These are phyloP conservation scores for Allantophomopsis cytisporea DNA, from an alignment of 2,329 filamentous ascomycete genomes.

Conservation along the genomic window DNA sequence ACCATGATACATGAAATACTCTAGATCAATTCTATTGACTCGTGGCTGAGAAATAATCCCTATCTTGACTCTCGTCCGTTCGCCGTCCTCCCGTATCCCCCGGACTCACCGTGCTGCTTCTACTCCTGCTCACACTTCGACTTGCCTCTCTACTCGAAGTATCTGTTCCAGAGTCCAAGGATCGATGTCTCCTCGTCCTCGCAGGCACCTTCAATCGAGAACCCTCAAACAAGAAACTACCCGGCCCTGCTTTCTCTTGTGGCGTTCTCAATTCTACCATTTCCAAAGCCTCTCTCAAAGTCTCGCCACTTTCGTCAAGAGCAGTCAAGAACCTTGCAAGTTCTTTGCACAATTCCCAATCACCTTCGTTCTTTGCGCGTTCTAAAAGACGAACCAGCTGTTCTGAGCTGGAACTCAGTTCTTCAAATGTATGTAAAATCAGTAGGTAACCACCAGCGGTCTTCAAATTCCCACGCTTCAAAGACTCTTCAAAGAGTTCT, in stretches of 20 bases:
- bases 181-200: no score
- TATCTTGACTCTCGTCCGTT: no score
- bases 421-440: constrained; percentile 73
- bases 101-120: no score
- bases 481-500: constrained; percentile 84
- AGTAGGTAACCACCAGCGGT: constrained; percentile 95
- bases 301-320: constrained; percentile 75
- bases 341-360: constrained; percentile 95
- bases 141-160: no score
- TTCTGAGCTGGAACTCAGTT: constrained; percentile 54
- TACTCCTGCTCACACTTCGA: no score
- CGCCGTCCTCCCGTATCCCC: no score
- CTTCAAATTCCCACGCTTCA: constrained; percentile 75
- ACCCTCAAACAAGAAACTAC: constrained; percentile 24
- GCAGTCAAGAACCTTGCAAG: constrained; percentile 89
- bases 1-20: no score
- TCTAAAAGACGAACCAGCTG: constrained; percentile 72
- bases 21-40: no score
- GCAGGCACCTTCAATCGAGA: constrained; percentile 17
- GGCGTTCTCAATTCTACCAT: constrained; percentile 36
- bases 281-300: constrained; percentile 58
- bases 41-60: no score
- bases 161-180: no score
- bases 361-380: constrained; percentile 68
- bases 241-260: constrained; percentile 15